These are phyloP conservation scores for Cyclotella sp. DNA, from an alignment of 108 stramenopile genomes.

Conservation along the genomic window DNA sequence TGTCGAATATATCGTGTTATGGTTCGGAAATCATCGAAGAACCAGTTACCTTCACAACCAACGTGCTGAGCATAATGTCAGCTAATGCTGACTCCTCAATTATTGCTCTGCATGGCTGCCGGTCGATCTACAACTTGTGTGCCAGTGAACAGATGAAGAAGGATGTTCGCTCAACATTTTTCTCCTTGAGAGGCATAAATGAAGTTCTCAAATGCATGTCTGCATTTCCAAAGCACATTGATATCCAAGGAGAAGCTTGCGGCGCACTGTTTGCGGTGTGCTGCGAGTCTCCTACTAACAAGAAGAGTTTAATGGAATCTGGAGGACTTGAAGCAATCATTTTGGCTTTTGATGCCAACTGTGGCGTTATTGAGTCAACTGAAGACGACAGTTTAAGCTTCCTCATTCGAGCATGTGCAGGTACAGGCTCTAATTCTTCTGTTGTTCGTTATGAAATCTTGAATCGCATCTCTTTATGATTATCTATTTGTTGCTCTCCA, in stretches of 20 bases:
- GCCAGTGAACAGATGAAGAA: neutral
- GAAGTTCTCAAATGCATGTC: conserved; percentile 19
- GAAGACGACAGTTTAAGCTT: conserved; percentile 10
- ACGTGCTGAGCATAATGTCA: conserved; percentile 19
- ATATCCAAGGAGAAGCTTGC: conserved; percentile 32
- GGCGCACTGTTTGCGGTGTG: conserved; percentile 27
- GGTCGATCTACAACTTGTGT: conserved; percentile 34
- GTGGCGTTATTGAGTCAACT: neutral
- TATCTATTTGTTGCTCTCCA: neutral
- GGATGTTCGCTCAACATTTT: conserved; percentile 10
- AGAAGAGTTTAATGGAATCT: conserved; percentile 1
- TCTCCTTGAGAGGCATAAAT: conserved; percentile 1
- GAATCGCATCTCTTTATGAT: too few species aligned
- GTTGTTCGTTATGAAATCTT: neutral
- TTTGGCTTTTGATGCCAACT: conserved; percentile 1
- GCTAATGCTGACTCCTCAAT: conserved; percentile 6
- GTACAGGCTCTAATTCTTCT: neutral
- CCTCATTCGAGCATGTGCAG: conserved; percentile 31
- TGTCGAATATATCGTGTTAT: conserved; percentile 34
- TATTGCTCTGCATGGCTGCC: conserved; percentile 35
- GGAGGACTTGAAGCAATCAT: conserved; percentile 23
- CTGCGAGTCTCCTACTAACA: conserved; percentile 18
- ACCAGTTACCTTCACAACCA: neutral
- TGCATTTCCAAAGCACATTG: conserved; percentile 12
- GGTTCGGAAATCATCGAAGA: neutral